Evolutionary conservation across 2,329 filamentous ascomycete species (phyloP), one percentile per base, ranked within the genome.

Genomic region (Aspergillus eucalypticola): DNA sequence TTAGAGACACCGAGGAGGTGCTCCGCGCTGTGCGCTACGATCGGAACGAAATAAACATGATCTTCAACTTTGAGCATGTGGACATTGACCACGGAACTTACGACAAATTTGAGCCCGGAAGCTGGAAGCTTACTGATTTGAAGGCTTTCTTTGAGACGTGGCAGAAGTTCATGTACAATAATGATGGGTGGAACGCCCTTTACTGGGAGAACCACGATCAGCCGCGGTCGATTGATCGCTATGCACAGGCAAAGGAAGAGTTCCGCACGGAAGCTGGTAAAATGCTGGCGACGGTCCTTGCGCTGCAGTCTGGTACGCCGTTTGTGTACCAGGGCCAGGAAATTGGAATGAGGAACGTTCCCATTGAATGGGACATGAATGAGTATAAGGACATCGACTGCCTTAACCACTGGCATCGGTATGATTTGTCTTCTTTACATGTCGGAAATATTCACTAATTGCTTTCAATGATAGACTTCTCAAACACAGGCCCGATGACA

Each of bases 311-410:
- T 2, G 88, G 87, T 15, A 89, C 88, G 0, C 79, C 86, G 0
- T 90, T 88, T 67, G 75, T 90, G n/a, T 90, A 88, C 69, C 87
- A 90, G 71, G 88, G 88, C 11, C 86, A 90, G 69, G 88, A 90
- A 73, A 79, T 90, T 35, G 88, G 86, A 17, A 88, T 89, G 84
- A 78, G 82, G 35, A 89, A 89, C 66, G 80, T 88, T 19, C 87
- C 88, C 2, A 73, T 75, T 8, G 78, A 81, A 4, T 89, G 88
- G 86, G 75, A 76, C 1, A 84, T 89, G 55, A 72, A 84, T 3
- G 84, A 89, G 65, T 92, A 90, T 75, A 86, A 87, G 71, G 89
- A 92, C 63, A 81, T 91, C 25, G 84, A 87, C 58, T 81, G 81
- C 17, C 74, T 82, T 38, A 87, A 86, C 64, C 85, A 84, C 68